Conservation (phyloP, 345 rosid species). For the Arabidopsis suecica region DNA sequence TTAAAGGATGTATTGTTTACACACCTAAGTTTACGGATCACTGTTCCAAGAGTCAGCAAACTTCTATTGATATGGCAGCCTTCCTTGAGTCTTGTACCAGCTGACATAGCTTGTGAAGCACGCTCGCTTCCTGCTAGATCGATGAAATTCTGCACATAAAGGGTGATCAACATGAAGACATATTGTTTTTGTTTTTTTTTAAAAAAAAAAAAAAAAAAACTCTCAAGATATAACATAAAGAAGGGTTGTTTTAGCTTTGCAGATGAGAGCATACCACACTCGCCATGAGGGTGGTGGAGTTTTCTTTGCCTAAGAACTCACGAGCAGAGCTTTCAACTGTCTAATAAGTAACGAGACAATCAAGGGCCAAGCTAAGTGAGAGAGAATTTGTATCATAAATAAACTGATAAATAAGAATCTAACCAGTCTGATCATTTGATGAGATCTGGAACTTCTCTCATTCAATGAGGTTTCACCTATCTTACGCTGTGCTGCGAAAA, state of each 20-base stretch:
- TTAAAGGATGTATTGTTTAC: conserved; percentile 4
- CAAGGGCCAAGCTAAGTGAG: conserved; percentile 22
- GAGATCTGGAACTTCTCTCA: conserved; percentile 96
- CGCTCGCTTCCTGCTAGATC: conserved; percentile 99
- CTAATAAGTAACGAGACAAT: conserved; percentile 47
- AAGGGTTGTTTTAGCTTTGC: neutral
- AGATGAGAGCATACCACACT: conserved; percentile 73
- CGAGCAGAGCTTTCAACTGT: conserved; percentile 98
- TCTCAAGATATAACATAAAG: neutral
- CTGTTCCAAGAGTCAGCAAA: conserved; percentile 89
- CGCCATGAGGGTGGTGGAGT: conserved; percentile 85
- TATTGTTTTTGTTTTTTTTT: neutral
- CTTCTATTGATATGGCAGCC: conserved; percentile 98
- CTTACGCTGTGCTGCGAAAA: conserved; percentile 77
- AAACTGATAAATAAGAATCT: conserved; percentile 25
- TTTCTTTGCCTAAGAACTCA: conserved; percentile 93
- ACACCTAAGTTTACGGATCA: conserved; percentile 97
- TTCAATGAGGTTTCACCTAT: conserved; percentile 89
- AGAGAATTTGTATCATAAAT: conserved; percentile 8
- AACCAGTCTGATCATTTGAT: conserved; percentile 95
- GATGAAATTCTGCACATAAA: conserved; percentile 73
- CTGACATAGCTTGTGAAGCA: conserved; percentile 89
- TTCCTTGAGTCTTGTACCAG: conserved; percentile 92
- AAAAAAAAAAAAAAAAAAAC: neutral
- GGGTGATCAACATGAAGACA: neutral